These are phyloP conservation scores for Phytophthora tentaculata DNA, from an alignment of 352 stramenopile species.

Conservation along the genomic window DNA sequence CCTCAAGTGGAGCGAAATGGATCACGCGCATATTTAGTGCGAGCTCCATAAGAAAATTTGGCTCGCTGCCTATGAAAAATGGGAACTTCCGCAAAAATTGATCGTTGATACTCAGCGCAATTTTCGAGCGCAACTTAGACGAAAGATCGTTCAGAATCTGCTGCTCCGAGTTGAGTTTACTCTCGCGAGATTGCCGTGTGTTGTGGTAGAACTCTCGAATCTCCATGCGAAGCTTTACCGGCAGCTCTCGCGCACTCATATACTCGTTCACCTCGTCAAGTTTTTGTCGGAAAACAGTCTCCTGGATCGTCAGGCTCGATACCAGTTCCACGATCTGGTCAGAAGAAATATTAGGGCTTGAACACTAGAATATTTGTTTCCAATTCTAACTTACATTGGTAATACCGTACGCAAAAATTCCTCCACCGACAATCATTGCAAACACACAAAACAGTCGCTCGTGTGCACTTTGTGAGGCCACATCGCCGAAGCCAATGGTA, in stretches of 20 bases:
- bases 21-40: conserved; percentile 83
- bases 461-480: conserved; percentile 50
- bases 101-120: conserved; percentile 81
- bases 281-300: conserved; percentile 70
- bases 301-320: conserved; percentile 68
- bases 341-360: conserved; percentile 8
- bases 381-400: conserved; percentile 58
- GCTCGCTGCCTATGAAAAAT: conserved; percentile 76
- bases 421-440: conserved; percentile 71
- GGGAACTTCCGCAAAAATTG: conserved; percentile 79
- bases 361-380: background rate
- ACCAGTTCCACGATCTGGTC: conserved; percentile 73
- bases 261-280: conserved; percentile 87
- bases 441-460: conserved; percentile 77
- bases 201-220: conserved; percentile 87
- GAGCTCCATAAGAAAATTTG: conserved; percentile 82
- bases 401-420: conserved; percentile 83
- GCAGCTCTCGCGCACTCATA: conserved; percentile 74
- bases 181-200: conserved; percentile 66
- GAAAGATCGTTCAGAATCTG: conserved; percentile 72
- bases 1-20: conserved; percentile 59
- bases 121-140: conserved; percentile 76
- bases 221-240: conserved; percentile 68
- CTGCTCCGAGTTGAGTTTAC: conserved; percentile 64
- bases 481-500: conserved; percentile 66